Conservation (phyloP, 108 stramenopile genomes). For the Skeletonema potamos region DNA sequence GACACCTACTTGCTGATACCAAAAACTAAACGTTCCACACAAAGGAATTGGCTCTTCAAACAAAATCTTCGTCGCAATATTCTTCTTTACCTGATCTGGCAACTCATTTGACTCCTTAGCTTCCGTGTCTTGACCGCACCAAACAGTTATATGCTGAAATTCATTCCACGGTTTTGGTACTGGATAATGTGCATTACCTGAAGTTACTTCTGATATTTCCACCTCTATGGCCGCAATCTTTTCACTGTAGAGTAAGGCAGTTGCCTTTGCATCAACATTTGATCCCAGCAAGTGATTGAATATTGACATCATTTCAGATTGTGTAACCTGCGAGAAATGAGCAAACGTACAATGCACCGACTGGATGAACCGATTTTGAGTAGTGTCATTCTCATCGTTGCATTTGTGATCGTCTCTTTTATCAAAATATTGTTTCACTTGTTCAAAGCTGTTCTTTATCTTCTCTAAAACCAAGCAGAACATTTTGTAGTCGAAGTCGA, state of each 20-base stretch:
- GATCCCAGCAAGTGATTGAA: conserved; percentile 14
- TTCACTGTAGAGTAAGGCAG: conserved; percentile 16
- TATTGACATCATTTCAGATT: conserved; percentile 5
- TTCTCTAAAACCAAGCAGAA: conserved; percentile 1
- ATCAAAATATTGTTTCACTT: conserved; percentile 8
- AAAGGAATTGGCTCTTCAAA: background rate
- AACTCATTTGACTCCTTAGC: conserved; percentile 64
- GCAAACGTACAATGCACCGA: conserved; percentile 22
- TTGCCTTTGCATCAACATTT: conserved; percentile 14
- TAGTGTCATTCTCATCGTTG: conserved; percentile 16
- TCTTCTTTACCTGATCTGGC: conserved; percentile 44
- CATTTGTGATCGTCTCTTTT: conserved; percentile 20
- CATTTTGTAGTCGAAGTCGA: conserved; percentile 40
- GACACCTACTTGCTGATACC: background rate
- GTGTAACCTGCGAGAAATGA: conserved; percentile 8
- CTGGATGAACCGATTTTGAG: conserved; percentile 8
- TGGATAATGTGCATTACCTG: background rate
- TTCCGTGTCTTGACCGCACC: conserved; percentile 45
- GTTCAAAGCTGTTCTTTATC: conserved; percentile 8
- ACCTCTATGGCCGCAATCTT: conserved; percentile 61
- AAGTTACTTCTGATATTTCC: conserved; percentile 22
- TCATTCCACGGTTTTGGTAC: conserved; percentile 56
- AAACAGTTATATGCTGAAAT: conserved; percentile 79
- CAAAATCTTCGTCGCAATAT: conserved; percentile 19
- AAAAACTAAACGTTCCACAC: background rate